phyloP scores from a whole-genome alignment of 2,329 filamentous ascomycete genomes.

The Samsoniella hepiali region DNA sequence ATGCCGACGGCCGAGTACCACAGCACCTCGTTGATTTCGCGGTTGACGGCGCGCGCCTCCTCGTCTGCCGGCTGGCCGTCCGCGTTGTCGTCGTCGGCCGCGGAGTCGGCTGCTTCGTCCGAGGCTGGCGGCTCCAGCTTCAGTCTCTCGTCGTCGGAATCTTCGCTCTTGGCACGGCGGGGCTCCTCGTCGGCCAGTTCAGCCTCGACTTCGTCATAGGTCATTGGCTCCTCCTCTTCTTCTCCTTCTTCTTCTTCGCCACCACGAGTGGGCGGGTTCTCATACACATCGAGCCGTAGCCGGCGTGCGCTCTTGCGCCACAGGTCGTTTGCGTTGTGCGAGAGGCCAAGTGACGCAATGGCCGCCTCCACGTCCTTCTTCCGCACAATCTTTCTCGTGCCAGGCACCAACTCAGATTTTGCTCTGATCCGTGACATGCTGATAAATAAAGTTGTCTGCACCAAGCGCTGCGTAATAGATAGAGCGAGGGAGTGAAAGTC shows the following conservation, averaged over 20 bases:
- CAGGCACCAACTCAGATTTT: constrained; percentile 33
- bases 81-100: constrained; percentile 21
- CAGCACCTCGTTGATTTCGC: constrained; percentile 43
- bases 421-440: constrained; percentile 66
- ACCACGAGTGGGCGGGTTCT: constrained; percentile 28
- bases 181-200: constrained; percentile 29
- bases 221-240: constrained; percentile 32
- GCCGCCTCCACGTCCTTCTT: constrained; percentile 49
- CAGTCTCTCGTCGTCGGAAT: not conserved
- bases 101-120: not conserved
- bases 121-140: not conserved
- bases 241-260: constrained; percentile 25
- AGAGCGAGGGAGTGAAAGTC: constrained; percentile 69
- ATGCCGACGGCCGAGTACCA: constrained; percentile 40
- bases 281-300: constrained; percentile 46
- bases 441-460: constrained; percentile 67
- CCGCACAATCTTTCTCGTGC: constrained; percentile 35
- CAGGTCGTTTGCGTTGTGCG: constrained; percentile 36
- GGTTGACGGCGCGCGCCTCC: constrained; percentile 31
- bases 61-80: constrained; percentile 21
- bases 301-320: constrained; percentile 50
- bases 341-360: constrained; percentile 44
- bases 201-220: constrained; percentile 44
- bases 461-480: constrained; percentile 65
- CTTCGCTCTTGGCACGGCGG: not conserved